Conservation (phyloP, 345 rosid genomes). For the Angophora floribunda region DNA sequence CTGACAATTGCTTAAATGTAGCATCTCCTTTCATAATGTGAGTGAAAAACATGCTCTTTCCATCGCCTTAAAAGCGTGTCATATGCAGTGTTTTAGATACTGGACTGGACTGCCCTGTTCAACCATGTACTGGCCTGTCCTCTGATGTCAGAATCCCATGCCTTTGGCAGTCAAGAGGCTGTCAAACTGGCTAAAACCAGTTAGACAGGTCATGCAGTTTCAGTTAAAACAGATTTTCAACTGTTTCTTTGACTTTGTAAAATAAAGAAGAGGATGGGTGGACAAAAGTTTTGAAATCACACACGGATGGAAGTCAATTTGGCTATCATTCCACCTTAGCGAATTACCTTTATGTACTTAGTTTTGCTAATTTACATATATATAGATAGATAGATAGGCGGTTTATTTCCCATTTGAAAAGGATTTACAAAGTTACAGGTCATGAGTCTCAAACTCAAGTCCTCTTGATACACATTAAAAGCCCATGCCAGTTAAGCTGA, state of each 20-base stretch:
- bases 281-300: not conserved
- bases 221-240: not conserved
- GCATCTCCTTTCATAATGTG: not conserved
- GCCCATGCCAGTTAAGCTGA: not conserved
- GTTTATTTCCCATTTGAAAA: not conserved
- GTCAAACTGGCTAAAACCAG: not conserved
- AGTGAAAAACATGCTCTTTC: not conserved
- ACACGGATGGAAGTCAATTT: not conserved
- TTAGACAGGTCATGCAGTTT: conserved; percentile 9
- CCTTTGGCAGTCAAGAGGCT: not conserved
- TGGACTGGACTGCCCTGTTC: not conserved
- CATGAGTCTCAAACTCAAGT: not conserved
- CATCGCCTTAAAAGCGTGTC: not conserved
- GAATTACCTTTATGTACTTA: not conserved
- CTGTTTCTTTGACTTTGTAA: not conserved
- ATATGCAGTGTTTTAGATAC: not conserved
- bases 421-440: not conserved
- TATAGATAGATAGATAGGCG: not conserved
- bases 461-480: not conserved
- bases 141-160: not conserved
- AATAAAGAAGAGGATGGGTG: not conserved
- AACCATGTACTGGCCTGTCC: not conserved
- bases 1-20: not conserved
- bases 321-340: not conserved
- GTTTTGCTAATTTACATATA: not conserved